Conservation (phyloP, 495 filamentous ascomycete species). For the Pseudoneurospora amorphoporcata region DNA sequence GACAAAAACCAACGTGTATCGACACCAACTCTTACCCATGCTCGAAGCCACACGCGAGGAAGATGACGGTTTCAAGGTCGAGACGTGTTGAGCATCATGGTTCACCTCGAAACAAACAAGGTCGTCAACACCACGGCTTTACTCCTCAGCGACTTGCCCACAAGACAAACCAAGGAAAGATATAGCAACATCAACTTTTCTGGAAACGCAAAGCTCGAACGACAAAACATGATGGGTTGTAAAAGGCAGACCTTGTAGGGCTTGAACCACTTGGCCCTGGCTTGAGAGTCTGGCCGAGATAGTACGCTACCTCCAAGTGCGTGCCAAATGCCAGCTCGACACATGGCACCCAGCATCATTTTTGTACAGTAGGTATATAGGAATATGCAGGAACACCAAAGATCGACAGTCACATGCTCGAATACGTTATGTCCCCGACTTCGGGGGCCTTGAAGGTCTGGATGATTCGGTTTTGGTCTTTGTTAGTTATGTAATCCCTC, state of each 20-base stretch:
- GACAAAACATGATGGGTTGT: neutral
- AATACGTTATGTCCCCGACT: neutral
- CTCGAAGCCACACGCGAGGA: neutral
- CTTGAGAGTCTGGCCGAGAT: neutral
- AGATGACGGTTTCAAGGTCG: neutral
- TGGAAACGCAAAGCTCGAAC: neutral
- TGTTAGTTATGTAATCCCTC: neutral
- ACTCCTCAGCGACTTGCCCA: neutral
- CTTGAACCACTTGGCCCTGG: neutral
- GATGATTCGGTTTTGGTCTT: neutral
- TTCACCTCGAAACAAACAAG: neutral
- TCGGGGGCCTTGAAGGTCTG: neutral
- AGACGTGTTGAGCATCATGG: too few species aligned
- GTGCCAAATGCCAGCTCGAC: neutral
- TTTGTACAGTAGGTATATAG: neutral
- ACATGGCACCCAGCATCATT: neutral
- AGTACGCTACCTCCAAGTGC: neutral
- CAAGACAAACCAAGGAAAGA: neutral
- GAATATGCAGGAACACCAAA: neutral
- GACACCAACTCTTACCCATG: neutral
- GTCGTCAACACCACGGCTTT: neutral
- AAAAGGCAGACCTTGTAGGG: neutral
- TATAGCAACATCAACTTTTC: too few species aligned
- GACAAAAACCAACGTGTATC: constrained; percentile 5
- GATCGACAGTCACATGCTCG: neutral